phyloP scores from a whole-genome alignment of 148 eudicot species.

The Rhododendron ferrugineum region DNA sequence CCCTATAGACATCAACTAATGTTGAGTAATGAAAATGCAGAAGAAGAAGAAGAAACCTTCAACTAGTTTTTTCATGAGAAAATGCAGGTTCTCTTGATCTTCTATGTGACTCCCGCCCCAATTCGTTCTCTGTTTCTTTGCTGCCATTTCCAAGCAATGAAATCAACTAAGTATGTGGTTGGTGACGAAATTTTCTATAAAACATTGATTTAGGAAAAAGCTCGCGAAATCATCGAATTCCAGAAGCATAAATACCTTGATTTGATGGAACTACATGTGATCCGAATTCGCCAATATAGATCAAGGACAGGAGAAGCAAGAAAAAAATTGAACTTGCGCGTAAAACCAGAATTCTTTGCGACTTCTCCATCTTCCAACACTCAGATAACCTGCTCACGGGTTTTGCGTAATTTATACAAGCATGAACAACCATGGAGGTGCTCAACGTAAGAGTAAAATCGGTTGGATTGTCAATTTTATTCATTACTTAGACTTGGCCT shows the following conservation, averaged over 20 bases:
- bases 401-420: no score
- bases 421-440: no score
- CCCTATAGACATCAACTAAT: no score
- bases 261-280: not conserved
- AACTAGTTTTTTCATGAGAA: slow-evolving; percentile 27
- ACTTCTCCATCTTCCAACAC: not conserved
- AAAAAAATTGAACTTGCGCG: not conserved
- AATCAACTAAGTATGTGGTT: not conserved
- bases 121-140: slow-evolving; percentile 18
- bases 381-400: no score
- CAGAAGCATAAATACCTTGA: slow-evolving; percentile 9
- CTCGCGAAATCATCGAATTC: not conserved
- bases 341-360: not conserved
- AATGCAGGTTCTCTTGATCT: slow-evolving; percentile 5
- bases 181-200: not conserved
- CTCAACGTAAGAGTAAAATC: no score
- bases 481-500: no score
- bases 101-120: not conserved
- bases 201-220: no score
- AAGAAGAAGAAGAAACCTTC: slow-evolving; percentile 20
- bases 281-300: slow-evolving; percentile 2
- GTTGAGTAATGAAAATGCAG: not conserved
- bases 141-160: slow-evolving; percentile 15
- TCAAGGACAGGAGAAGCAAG: not conserved
- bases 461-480: no score